phyloP scores from a whole-genome alignment of 352 stramenopile genomes.

The Globisporangium okanoganense region DNA sequence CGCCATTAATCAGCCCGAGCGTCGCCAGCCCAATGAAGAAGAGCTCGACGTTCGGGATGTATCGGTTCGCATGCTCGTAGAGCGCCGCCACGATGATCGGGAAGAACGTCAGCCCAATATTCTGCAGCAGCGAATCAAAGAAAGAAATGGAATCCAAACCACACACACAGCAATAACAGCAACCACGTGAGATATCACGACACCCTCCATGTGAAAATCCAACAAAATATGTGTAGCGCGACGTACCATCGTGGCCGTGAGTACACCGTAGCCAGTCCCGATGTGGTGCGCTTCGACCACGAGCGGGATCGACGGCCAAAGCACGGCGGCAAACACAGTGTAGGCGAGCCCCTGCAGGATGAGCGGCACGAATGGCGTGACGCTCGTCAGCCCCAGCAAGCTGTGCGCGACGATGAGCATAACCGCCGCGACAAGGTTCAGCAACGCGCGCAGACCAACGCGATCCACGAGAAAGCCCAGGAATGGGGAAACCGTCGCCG shows the following conservation, averaged over 20 bases:
- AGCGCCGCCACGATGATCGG: slow-evolving; percentile 50
- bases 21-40: slow-evolving; percentile 46
- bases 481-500: slow-evolving; percentile 84
- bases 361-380: slow-evolving; percentile 55
- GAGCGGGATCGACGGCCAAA: slow-evolving; percentile 68
- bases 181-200: slow-evolving; percentile 32
- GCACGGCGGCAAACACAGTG: slow-evolving; percentile 63
- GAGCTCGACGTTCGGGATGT: slow-evolving; percentile 51
- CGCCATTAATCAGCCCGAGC: slow-evolving; percentile 30
- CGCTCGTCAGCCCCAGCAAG: slow-evolving; percentile 51
- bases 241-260: slow-evolving; percentile 16
- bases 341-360: slow-evolving; percentile 79
- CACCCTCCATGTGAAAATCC: slow-evolving; percentile 16
- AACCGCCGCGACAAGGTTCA: slow-evolving; percentile 74
- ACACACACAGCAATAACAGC: background rate
- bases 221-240: background rate
- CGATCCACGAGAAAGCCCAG: slow-evolving; percentile 90
- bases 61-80: slow-evolving; percentile 30
- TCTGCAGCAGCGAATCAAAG: slow-evolving; percentile 21
- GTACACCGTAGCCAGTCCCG: slow-evolving; percentile 17
- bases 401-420: slow-evolving; percentile 84
- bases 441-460: slow-evolving; percentile 77
- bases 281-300: slow-evolving; percentile 17
- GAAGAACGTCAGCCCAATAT: slow-evolving; percentile 60
- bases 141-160: background rate